Evolutionary conservation across 2,329 filamentous ascomycete genomes (phyloP).

Genomic region (Rutstroemia sydowiana): DNA sequence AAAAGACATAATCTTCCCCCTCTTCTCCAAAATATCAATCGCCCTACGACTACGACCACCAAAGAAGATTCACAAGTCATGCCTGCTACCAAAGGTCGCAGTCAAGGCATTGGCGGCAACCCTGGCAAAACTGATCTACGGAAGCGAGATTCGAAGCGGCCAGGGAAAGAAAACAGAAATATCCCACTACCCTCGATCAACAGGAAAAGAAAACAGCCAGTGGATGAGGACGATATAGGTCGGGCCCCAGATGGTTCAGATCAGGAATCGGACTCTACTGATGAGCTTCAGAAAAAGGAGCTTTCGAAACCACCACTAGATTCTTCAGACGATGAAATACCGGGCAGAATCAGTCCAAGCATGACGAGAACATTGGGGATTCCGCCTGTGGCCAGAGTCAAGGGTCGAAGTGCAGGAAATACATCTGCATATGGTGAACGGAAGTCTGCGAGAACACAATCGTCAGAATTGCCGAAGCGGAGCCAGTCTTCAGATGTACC

Average conservation of each 20-base stretch:
- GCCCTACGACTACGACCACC: neutral
- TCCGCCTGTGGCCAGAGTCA: neutral
- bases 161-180: slow-evolving; percentile 1
- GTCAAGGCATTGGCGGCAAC: neutral
- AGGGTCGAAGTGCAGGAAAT: neutral
- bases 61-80: neutral
- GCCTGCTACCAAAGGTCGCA: neutral
- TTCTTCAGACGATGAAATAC: slow-evolving; percentile 5
- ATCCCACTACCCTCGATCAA: neutral
- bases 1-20: neutral
- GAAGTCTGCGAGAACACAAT: neutral
- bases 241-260: slow-evolving; percentile 3
- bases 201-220: neutral
- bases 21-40: slow-evolving; percentile 3
- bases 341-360: neutral
- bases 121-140: neutral
- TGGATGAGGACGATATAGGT: neutral
- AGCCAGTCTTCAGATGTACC: too few relatives aligned
- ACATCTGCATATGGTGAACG: neutral
- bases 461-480: slow-evolving; percentile 11
- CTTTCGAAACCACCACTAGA: neutral
- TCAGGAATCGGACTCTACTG: neutral
- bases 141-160: neutral
- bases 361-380: slow-evolving; percentile 3
- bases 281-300: too few relatives aligned